phyloP scores from a whole-genome alignment of 345 rosid species.

The Salix dunnii region DNA sequence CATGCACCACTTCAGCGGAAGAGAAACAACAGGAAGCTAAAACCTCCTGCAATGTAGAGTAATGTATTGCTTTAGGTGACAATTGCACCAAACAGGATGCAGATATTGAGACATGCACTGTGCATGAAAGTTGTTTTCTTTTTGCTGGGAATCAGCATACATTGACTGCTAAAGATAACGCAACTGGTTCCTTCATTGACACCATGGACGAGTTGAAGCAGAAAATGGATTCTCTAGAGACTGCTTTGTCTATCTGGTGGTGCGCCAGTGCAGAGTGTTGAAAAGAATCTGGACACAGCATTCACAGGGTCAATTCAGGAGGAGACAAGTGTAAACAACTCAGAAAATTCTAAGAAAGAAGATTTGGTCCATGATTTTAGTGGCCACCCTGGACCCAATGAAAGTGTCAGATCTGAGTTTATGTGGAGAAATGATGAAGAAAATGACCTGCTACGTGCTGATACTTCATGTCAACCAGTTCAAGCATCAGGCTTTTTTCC shows the following conservation, averaged over 20 bases:
- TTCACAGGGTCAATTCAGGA: constrained; percentile 18
- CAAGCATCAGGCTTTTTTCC: constrained; percentile 36
- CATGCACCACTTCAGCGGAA: neutral
- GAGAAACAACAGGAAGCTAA: constrained; percentile 9
- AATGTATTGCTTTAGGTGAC: constrained; percentile 12
- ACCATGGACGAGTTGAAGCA: constrained; percentile 25
- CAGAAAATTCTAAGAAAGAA: constrained; percentile 24
- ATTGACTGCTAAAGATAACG: constrained; percentile 12
- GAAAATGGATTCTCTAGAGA: constrained; percentile 26
- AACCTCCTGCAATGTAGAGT: constrained; percentile 11
- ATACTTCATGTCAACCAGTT: constrained; percentile 29
- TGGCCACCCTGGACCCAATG: constrained; percentile 20
- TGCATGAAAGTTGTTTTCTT: constrained; percentile 15
- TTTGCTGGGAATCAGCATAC: constrained; percentile 7
- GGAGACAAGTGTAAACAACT: constrained; percentile 18
- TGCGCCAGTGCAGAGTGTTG: constrained; percentile 14
- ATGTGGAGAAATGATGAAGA: constrained; percentile 42
- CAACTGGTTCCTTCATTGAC: constrained; percentile 12
- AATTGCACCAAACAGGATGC: constrained; percentile 13
- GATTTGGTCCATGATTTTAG: constrained; percentile 23
- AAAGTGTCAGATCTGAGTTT: constrained; percentile 27
- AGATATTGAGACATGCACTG: constrained; percentile 14
- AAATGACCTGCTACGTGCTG: constrained; percentile 24
- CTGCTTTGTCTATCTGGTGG: constrained; percentile 17
- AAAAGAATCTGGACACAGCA: constrained; percentile 21